phyloP scores from a whole-genome alignment of 306 rosid genomes.

The Medicago lupulina region DNA sequence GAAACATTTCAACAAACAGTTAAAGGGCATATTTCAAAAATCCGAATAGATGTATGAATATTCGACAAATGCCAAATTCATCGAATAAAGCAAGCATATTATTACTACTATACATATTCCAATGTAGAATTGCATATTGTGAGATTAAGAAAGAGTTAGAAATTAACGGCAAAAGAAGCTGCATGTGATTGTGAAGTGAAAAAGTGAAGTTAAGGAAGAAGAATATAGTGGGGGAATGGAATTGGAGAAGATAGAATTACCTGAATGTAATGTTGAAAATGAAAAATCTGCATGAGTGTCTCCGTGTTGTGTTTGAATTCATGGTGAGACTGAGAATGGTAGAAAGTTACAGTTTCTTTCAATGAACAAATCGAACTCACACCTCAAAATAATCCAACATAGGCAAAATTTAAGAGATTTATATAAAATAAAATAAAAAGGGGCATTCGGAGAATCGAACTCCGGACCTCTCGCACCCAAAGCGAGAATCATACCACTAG shows the following conservation, averaged over 20 bases:
- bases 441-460: background rate
- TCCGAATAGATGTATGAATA: background rate
- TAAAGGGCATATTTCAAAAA: background rate
- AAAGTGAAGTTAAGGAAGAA: background rate
- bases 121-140: background rate
- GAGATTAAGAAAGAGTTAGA: background rate
- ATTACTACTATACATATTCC: no score
- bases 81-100: background rate
- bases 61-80: background rate
- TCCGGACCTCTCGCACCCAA: background rate
- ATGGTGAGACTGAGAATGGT: no score
- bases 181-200: no score
- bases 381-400: no score
- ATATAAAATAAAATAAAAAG: background rate
- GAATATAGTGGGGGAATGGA: background rate
- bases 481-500: background rate
- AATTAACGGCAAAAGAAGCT: no score
- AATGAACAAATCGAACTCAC: no score
- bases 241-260: no score
- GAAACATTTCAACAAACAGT: slow-evolving; percentile 14
- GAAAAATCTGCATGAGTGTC: no score
- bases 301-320: no score
- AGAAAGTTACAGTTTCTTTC: no score
- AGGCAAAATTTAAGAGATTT: no score
- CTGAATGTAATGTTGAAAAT: no score